Base-by-base conservation (phyloP, 441 rosid genomes). In the Isatis lusitanica region DNA sequence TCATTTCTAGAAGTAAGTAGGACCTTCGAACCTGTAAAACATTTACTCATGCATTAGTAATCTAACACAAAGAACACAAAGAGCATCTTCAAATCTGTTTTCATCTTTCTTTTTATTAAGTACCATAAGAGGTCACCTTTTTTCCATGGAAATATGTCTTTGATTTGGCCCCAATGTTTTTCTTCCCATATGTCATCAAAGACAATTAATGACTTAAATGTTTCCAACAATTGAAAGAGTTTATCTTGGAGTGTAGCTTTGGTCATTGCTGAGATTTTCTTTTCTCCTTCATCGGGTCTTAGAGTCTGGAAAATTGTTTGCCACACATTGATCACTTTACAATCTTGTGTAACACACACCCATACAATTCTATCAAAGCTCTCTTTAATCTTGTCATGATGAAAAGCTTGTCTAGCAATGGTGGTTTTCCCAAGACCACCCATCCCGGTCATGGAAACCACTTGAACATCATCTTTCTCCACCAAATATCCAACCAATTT, bases 391-490 rank as follows among this genome's bases (percentile, higher is more conserved):
- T 4, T 13, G 1, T 36, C 47, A 1, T 78, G 74, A 17, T 75
- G 26, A 48, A 66, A 74, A 51, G 63, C 68, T 7, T 72, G 44
- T 51, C 62, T 70, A 12, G 83, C 81, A 16, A 70, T 67, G 5
- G 79, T 81, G 10, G 72, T 77, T 51, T 61, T 73, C 26, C 81
- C 81, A 5, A 68, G 7, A 33, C 83, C 80, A 11, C 80, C 78
- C 77, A 75, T 75, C 8, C 83, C 80, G 2, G 52, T 51, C 24
- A 80, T 33, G 0, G 78, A 76, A 17, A 73, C 70, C 3, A 76
- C 36, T 30, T 65, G 35, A n/a, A 42, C 5, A 5, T 36, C 5
- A 16, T 30, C n/a, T 51, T 66, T 50, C 18, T 76, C 50, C 57
- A 74, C 51, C 7, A 77, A 16, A 28, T 24, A 21, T 10, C 7